These are phyloP conservation scores for Hibiscus syriacus DNA, from an alignment of 345 rosid species.

Conservation along the genomic window DNA sequence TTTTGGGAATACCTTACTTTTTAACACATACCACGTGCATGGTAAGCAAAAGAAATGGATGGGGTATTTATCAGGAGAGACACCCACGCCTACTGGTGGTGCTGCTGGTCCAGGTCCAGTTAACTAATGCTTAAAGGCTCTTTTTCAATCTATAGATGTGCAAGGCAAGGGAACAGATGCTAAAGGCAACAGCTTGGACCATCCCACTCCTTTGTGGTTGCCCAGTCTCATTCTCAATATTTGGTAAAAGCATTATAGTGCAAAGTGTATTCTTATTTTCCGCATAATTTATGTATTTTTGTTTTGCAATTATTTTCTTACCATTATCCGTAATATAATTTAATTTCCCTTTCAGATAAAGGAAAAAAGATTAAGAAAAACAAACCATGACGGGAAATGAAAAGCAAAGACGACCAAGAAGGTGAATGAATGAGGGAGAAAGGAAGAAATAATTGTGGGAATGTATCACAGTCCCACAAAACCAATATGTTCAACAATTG, in stretches of 20 bases:
- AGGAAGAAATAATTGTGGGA: constrained; percentile 4
- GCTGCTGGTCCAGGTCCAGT: not conserved
- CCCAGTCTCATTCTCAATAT: not conserved
- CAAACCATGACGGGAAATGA: not conserved
- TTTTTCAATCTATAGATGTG: constrained; percentile 3
- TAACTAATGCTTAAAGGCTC: too few species aligned
- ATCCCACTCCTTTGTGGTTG: not conserved
- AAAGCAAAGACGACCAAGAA: not conserved
- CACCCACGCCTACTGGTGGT: not conserved
- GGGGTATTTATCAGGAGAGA: not conserved
- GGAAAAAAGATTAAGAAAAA: not conserved
- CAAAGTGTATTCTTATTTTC: too few species aligned
- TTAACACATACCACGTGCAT: constrained; percentile 21
- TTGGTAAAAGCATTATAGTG: too few species aligned
- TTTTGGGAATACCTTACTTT: not conserved
- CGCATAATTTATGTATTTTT: too few species aligned
- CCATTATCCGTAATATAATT: too few species aligned
- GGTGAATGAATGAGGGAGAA: not conserved
- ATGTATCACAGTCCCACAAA: not conserved
- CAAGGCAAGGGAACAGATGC: not conserved
- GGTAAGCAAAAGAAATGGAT: constrained; percentile 3
- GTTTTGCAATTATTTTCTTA: too few species aligned
- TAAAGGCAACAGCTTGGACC: not conserved
- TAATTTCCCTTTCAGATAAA: constrained; percentile 8
- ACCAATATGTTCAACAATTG: not conserved